phyloP scores from a whole-genome alignment of 2,329 filamentous ascomycete genomes.

The Aspergillus ruber region DNA sequence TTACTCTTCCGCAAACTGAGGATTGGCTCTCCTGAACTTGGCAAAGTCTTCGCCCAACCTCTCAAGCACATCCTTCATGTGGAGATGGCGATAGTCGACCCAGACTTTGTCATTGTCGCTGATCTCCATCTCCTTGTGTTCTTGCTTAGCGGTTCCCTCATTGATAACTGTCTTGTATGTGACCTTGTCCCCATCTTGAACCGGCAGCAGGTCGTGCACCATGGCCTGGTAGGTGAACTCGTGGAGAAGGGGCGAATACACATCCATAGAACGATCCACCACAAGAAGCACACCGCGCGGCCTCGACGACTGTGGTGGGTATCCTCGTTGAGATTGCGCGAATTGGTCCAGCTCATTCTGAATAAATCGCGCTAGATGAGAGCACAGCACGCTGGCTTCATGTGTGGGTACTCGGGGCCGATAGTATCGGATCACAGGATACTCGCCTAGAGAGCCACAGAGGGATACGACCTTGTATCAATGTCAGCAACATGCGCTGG shows the following conservation, averaged over 20 bases:
- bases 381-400: constrained; percentile 80
- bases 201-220: constrained; percentile 86
- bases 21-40: constrained; percentile 83
- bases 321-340: constrained; percentile 74
- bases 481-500: constrained; percentile 6
- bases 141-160: constrained; percentile 60
- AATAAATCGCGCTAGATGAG: constrained; percentile 81
- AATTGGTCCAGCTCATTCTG: constrained; percentile 89
- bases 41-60: constrained; percentile 89
- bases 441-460: constrained; percentile 88
- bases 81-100: constrained; percentile 86
- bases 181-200: constrained; percentile 82
- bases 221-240: constrained; percentile 99
- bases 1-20: constrained; percentile 74
- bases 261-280: constrained; percentile 87
- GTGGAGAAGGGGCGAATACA: constrained; percentile 79
- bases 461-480: constrained; percentile 65
- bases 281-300: constrained; percentile 80
- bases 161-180: constrained; percentile 77
- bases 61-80: constrained; percentile 97
- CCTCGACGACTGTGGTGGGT: constrained; percentile 65
- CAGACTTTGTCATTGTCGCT: constrained; percentile 87
- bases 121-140: constrained; percentile 88
- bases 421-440: constrained; percentile 89
- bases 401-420: constrained; percentile 67